Evolutionary conservation across 1,139 yeast genomes (phyloP).

Genomic region (Scheffersomyces lignicola): DNA sequence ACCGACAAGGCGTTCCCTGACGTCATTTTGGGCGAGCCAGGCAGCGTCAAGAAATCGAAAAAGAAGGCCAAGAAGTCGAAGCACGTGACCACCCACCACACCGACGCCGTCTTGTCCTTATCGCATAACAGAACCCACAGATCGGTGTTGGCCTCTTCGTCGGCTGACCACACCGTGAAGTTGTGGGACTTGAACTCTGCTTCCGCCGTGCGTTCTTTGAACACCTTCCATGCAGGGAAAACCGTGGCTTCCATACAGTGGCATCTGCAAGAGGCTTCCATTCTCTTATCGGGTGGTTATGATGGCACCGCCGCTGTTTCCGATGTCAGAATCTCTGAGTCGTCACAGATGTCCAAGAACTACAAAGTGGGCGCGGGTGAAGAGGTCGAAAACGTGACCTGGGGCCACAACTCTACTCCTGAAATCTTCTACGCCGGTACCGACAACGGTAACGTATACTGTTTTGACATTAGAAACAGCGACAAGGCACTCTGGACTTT

Average conservation of each 20-base stretch:
- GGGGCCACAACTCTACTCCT: slow-evolving; percentile 57
- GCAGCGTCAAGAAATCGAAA: slow-evolving; percentile 49
- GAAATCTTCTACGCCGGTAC: slow-evolving; percentile 84
- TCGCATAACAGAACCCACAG: slow-evolving; percentile 81
- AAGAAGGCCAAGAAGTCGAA: slow-evolving; percentile 48
- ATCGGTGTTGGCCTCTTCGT: slow-evolving; percentile 86
- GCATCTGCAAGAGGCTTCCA: slow-evolving; percentile 77
- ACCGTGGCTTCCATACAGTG: slow-evolving; percentile 88
- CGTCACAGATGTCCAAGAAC: slow-evolving; percentile 55
- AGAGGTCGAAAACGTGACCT: slow-evolving; percentile 80
- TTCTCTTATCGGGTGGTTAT: slow-evolving; percentile 89
- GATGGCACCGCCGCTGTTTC: slow-evolving; percentile 77
- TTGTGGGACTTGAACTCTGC: slow-evolving; percentile 88
- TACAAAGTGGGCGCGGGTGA: slow-evolving; percentile 64
- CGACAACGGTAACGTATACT: slow-evolving; percentile 86
- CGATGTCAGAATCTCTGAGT: slow-evolving; percentile 82
- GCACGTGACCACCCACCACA: slow-evolving; percentile 79
- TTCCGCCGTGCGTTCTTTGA: slow-evolving; percentile 70
- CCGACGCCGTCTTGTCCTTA: slow-evolving; percentile 89
- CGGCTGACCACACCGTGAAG: slow-evolving; percentile 93
- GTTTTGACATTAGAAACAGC: slow-evolving; percentile 78
- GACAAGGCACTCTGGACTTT: slow-evolving; percentile 86
- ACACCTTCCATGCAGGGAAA: slow-evolving; percentile 58
- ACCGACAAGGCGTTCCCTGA: slow-evolving; percentile 95
- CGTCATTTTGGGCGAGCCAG: slow-evolving; percentile 80